Percentiles rank a stretch among this genome's conserved stretches.
phyloP scores from a whole-genome alignment of 2,329 filamentous ascomycete species.

The Fusarium virguliforme region DNA sequence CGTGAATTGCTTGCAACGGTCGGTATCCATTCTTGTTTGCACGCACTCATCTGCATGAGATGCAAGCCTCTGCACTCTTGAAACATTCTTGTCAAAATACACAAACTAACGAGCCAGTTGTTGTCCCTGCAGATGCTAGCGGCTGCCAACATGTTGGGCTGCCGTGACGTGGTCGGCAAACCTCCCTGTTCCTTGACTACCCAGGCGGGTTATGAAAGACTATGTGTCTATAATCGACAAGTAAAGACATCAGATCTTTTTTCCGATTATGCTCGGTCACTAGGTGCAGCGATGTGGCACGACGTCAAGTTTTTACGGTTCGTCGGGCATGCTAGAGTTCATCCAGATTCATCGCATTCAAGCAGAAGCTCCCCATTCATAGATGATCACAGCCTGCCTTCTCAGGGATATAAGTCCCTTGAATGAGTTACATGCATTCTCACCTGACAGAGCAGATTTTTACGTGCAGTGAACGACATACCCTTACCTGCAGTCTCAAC shows the following conservation, averaged over 20 bases:
- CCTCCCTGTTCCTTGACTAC: neutral
- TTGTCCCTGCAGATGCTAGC: neutral
- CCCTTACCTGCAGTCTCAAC: too few species aligned
- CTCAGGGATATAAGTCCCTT: too few species aligned
- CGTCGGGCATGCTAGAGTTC: neutral
- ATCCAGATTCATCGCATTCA: neutral
- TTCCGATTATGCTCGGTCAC: too few species aligned
- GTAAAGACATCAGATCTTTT: too few species aligned
- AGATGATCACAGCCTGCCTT: too few species aligned
- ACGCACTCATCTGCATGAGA: neutral
- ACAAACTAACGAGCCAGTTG: neutral
- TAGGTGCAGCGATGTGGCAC: neutral
- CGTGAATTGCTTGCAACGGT: neutral
- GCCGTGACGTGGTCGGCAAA: conserved; percentile 3
- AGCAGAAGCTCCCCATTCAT: neutral
- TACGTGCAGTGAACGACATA: too few species aligned
- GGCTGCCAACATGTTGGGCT: conserved; percentile 1
- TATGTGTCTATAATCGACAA: too few species aligned
- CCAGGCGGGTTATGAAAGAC: too few species aligned
- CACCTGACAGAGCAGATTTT: too few species aligned
- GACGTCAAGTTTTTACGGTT: neutral
- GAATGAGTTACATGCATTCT: neutral
- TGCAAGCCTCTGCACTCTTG: neutral
- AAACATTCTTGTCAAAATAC: neutral
- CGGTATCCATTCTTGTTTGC: neutral